Evolutionary conservation across 768 basidiomycete genomes (phyloP), one percentile per base, ranked within the genome.

Genomic region (Podaxis sp.): DNA sequence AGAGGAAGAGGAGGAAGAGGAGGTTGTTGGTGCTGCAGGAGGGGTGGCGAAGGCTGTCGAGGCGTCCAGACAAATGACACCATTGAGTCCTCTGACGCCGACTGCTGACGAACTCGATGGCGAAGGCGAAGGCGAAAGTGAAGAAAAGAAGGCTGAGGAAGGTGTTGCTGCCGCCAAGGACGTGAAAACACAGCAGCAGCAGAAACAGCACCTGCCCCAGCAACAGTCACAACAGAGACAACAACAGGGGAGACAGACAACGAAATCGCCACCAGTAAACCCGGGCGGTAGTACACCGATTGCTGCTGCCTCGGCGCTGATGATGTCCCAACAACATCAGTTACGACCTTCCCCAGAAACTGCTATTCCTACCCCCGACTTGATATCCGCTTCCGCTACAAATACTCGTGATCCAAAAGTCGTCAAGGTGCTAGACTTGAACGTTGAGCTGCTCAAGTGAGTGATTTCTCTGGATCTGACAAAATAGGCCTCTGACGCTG

Each of bases 71-170:
- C 79, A 78, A 61, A 87, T 87, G 21, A 90, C 89, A 0, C 90
- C 90, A 2, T 82, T 92, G 68, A 90, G 87, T 64, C 89, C 90
- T 63, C 82, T 90, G 25, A 89, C 89, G 6, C 85, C 88, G 0
- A 80, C 86, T 0, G 83, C 86, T 42, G 84, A 85, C 50, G 83
- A 84, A 21, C 42, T 52, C 27, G 76, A 78, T 2, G 72, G 73
- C 55, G 73, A 77, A 55, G 72, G 74, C 36, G 69, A 70, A 53
- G 69, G 65, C 32, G 62, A 63, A 11, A 38, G n/a, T 10, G 64
- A 61, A 38, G 63, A 62, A 21, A 56, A 56, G 64, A 63, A 58
- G 54, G 57, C 6, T 9, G 53, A 55, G 25, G 58, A 32, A 25
- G 32, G 32, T 32, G 32, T 32, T 32, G 42, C 35, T 47, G 42